phyloP scores from a whole-genome alignment of 768 basidiomycete genomes.

The Russula sp. region DNA sequence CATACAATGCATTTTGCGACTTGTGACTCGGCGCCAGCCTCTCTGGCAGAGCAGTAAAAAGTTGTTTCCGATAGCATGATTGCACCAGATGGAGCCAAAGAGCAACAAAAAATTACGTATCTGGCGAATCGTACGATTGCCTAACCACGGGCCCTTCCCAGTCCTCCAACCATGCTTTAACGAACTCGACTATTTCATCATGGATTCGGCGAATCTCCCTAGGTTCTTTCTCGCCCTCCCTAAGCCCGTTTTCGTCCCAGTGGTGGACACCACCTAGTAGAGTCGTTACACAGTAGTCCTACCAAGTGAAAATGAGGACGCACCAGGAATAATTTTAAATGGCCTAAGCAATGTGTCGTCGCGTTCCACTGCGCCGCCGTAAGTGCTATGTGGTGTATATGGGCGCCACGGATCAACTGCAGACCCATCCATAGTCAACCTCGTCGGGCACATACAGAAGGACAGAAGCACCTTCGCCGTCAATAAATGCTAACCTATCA shows the following conservation, averaged over 20 bases:
- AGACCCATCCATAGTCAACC: background rate
- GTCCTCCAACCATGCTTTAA: slow-evolving; percentile 62
- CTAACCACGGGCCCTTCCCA: slow-evolving; percentile 22
- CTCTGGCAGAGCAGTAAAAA: no score
- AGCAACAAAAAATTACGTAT: background rate
- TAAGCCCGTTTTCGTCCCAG: slow-evolving; percentile 71
- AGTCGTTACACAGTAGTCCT: background rate
- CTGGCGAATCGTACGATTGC: background rate
- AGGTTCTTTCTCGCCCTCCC: slow-evolving; percentile 59
- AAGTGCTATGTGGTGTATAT: slow-evolving; percentile 70
- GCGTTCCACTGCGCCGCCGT: slow-evolving; percentile 52
- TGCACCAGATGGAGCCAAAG: background rate
- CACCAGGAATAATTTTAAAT: slow-evolving; percentile 83
- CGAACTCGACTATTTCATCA: slow-evolving; percentile 71
- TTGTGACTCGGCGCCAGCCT: no score
- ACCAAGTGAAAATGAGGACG: slow-evolving; percentile 27
- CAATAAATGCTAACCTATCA: slow-evolving; percentile 82
- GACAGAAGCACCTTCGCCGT: slow-evolving; percentile 57
- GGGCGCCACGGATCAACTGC: slow-evolving; percentile 89
- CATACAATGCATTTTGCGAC: no score
- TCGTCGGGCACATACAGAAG: background rate
- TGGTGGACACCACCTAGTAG: slow-evolving; percentile 64
- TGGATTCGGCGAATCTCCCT: slow-evolving; percentile 76
- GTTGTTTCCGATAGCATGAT: background rate
- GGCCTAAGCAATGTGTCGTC: slow-evolving; percentile 68